Evolutionary conservation across 768 basidiomycete genomes (phyloP), one percentile per base, ranked within the genome.

Genomic region (Auriscalpium vulgare): DNA sequence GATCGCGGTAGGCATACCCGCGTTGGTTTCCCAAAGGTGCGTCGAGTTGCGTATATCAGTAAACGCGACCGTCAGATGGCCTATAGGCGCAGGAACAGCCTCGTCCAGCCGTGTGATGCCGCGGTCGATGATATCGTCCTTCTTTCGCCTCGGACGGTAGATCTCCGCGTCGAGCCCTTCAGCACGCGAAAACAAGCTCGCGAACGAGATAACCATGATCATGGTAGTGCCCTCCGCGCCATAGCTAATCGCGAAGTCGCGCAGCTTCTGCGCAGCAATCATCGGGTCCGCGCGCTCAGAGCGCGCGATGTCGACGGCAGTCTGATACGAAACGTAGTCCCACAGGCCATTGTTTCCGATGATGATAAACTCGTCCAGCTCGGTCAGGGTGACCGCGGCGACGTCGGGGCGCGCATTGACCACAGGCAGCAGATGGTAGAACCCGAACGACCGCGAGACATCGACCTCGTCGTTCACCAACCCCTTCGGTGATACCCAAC

Each of bases 11-110:
- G 88, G 84, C 95, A 98, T 99, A 3, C 95, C 94, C 0, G 88
- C 61, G 64, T 97, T 97, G 44, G 83, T 85, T 64, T 99, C 97
- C 95, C 95, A 99, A 0, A 98, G 74, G 59, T 89, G 87, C 0
- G 97, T 98, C 55, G 97, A 98, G 64, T 97, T 97, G 36, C 89
- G 83, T 62, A 99, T 97, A 72, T 98, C 97, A 16, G 95, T 99
- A 73, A 99, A 99, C 36, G 94, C 95, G 53, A 99, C 79, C 16
- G 94, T 91, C 48, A 99, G 73, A 64, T 90, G 87, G 0, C 95
- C 97, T 4, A 72, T 79, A 0, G 97, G 97, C 0, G 97, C 82
- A 2, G 85, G 76, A 50, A 97, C 87, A 65, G 95, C 95, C 37
- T 78, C 78, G 46, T 82, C 83, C 34, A 97, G 74, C 53, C 88